Evolutionary conservation across 495 filamentous ascomycete genomes (phyloP).

Genomic region (Penicillium macrosclerotiorum): DNA sequence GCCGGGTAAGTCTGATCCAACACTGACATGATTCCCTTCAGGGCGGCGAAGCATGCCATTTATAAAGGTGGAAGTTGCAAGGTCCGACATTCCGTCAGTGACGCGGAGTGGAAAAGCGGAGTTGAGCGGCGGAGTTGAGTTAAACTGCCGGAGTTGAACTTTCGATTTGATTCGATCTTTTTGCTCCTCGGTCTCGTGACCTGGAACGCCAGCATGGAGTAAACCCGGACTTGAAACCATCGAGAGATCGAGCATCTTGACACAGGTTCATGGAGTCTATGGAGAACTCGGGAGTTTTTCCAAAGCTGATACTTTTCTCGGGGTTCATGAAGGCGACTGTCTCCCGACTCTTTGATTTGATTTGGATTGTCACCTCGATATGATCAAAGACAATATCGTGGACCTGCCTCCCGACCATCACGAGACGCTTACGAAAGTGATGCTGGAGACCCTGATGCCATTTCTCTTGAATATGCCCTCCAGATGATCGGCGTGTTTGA

Average conservation of each 20-base stretch:
- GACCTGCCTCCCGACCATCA: slow-evolving; percentile 36
- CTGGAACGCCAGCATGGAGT: no score
- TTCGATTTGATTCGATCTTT: no score
- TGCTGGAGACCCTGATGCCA: slow-evolving; percentile 30
- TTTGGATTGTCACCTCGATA: slow-evolving; percentile 41
- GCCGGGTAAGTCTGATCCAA: neutral
- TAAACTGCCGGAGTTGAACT: neutral
- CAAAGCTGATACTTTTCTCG: slow-evolving; percentile 40
- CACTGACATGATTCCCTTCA: neutral
- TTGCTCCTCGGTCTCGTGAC: no score
- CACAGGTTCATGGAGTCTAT: neutral
- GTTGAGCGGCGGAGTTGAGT: neutral
- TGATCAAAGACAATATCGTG: slow-evolving; percentile 43
- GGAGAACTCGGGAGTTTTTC: neutral
- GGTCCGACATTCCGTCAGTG: neutral
- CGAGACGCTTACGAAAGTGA: slow-evolving; percentile 15
- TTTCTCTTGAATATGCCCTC: slow-evolving; percentile 23
- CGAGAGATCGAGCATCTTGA: neutral
- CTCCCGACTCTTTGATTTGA: slow-evolving; percentile 47
- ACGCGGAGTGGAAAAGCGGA: no score
- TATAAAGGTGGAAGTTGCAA: neutral
- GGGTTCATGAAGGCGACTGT: slow-evolving; percentile 44
- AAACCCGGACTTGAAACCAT: no score
- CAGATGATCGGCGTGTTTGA: slow-evolving; percentile 1
- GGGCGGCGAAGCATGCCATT: neutral